Evolutionary conservation across 1,284 basidiomycete species (phyloP).

Genomic region (Rhodotorula sp.): DNA sequence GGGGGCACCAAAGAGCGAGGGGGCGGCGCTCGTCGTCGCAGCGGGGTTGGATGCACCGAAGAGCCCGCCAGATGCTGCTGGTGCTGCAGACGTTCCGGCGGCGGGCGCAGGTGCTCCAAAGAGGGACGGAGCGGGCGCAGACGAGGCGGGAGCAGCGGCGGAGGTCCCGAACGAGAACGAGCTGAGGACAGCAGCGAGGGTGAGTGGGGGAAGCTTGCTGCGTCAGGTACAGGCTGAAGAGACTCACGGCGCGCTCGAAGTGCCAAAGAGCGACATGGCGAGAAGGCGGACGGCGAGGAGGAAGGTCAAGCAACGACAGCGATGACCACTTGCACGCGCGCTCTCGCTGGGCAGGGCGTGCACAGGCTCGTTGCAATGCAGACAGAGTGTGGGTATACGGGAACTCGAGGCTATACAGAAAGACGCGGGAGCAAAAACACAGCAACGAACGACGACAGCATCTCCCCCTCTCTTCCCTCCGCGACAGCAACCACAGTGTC

Average conservation of each 20-base stretch:
- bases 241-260: background rate
- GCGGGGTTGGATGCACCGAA: slow-evolving; percentile 6
- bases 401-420: too few relatives aligned
- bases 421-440: too few relatives aligned
- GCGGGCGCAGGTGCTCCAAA: slow-evolving; percentile 8
- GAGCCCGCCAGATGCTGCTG: background rate
- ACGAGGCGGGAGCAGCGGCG: background rate
- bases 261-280: background rate
- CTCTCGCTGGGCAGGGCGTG: too few relatives aligned
- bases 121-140: slow-evolving; percentile 12
- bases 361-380: too few relatives aligned
- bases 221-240: background rate
- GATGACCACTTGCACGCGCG: too few relatives aligned
- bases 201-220: background rate
- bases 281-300: background rate
- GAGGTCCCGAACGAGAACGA: slow-evolving; percentile 9
- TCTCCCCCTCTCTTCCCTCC: too few relatives aligned
- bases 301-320: background rate
- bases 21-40: background rate
- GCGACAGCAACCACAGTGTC: background rate
- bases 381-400: too few relatives aligned
- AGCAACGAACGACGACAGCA: too few relatives aligned
- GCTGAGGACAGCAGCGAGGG: background rate
- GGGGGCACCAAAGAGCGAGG: slow-evolving; percentile 8
- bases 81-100: too few relatives aligned